Evolutionary conservation across 1,284 basidiomycete species (phyloP).

Genomic region (Peniophora sp.): DNA sequence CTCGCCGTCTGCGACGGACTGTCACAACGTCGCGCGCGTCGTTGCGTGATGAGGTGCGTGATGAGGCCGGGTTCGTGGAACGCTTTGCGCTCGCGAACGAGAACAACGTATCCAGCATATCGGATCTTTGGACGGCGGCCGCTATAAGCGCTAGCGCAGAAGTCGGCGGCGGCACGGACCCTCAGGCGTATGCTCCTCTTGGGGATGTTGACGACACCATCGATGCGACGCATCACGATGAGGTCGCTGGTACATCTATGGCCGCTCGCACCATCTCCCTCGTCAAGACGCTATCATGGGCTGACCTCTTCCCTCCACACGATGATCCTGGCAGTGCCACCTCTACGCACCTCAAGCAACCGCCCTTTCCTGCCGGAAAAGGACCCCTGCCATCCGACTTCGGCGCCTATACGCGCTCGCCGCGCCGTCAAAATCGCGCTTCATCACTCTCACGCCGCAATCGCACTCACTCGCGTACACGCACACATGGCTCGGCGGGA

Average conservation of each 20-base stretch:
- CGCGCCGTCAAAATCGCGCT: neutral
- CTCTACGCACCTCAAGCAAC: conserved; percentile 24
- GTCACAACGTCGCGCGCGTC: conserved; percentile 26
- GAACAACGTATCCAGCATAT: conserved; percentile 79
- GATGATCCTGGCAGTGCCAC: conserved; percentile 50
- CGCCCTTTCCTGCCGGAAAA: neutral
- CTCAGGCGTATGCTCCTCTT: too few relatives aligned
- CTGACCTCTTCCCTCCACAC: conserved; percentile 50
- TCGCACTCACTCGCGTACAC: too few relatives aligned
- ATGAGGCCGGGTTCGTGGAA: conserved; percentile 68
- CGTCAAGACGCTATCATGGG: neutral
- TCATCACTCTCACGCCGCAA: neutral
- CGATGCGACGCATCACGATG: neutral
- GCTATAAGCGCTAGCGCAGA: conserved; percentile 67
- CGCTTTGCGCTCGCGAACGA: conserved; percentile 83
- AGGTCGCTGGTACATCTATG: too few relatives aligned
- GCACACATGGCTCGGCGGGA: neutral
- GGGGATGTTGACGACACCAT: neutral
- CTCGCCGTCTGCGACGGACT: conserved; percentile 25
- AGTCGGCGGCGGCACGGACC: neutral
- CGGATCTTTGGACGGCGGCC: conserved; percentile 87
- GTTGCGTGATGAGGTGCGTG: conserved; percentile 31
- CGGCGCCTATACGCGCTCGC: neutral
- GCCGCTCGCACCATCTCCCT: neutral
- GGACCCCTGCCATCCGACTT: neutral